Conservation (phyloP, 352 stramenopile species). For the Globisporangium spinosum region DNA sequence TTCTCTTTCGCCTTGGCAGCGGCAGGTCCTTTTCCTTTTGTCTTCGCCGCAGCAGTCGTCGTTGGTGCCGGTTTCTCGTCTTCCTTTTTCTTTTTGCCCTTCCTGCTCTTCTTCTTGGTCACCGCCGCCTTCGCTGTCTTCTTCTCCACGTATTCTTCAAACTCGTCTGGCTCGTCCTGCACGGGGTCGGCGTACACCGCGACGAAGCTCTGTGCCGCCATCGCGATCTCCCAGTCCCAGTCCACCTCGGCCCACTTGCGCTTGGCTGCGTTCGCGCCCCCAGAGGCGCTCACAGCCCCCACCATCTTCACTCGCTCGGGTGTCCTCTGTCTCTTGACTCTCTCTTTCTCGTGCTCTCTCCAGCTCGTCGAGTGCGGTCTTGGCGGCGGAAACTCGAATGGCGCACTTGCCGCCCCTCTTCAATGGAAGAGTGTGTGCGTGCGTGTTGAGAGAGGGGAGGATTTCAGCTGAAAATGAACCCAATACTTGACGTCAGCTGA, state of each 20-base stretch:
- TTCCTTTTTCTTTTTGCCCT: not conserved
- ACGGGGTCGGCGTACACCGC: constrained; percentile 42
- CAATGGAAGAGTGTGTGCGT: not conserved
- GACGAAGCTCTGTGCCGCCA: constrained; percentile 62
- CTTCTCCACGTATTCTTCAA: constrained; percentile 8
- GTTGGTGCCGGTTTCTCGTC: not conserved
- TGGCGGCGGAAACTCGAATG: constrained; percentile 1
- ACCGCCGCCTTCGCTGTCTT: constrained; percentile 6
- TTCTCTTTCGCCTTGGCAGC: constrained; percentile 9
- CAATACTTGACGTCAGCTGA: not conserved
- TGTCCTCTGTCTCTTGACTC: not conserved
- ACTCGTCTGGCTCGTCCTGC: not conserved
- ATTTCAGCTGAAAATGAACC: not conserved
- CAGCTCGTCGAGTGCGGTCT: not conserved
- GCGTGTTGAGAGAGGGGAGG: not conserved
- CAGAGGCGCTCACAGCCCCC: not conserved
- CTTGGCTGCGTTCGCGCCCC: constrained; percentile 21
- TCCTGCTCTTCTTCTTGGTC: constrained; percentile 15
- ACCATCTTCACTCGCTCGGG: not conserved
- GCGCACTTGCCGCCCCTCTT: not conserved
- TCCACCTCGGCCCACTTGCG: constrained; percentile 68
- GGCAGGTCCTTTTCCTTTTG: constrained; percentile 2
- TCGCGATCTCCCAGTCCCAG: constrained; percentile 72
- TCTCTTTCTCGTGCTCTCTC: not conserved
- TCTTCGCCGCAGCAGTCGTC: not conserved